phyloP scores from a whole-genome alignment of 108 stramenopile species.

The Cylindrotheca fusiformis region DNA sequence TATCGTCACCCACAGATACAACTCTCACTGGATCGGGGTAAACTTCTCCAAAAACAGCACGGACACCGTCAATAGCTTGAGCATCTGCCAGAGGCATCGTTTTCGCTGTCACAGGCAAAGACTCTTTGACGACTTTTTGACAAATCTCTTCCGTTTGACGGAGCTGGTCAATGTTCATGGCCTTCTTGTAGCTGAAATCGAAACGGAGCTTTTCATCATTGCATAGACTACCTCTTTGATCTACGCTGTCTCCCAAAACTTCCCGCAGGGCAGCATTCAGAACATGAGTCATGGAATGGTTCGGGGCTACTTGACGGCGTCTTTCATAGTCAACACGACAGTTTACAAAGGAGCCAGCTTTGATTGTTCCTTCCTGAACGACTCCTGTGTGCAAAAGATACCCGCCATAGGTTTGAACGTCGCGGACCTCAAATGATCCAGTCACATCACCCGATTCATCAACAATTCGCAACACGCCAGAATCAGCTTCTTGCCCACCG shows the following conservation, averaged over 20 bases:
- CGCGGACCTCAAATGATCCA: conserved; percentile 81
- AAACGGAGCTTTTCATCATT: conserved; percentile 97
- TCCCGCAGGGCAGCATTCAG: conserved; percentile 96
- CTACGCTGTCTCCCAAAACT: conserved; percentile 79
- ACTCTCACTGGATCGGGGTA: conserved; percentile 99
- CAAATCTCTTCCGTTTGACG: conserved; percentile 84
- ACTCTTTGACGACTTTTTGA: conserved; percentile 62
- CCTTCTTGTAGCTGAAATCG: conserved; percentile 92
- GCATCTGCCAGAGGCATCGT: conserved; percentile 82
- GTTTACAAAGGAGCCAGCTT: conserved; percentile 71
- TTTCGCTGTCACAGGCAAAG: conserved; percentile 60
- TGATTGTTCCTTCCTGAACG: conserved; percentile 48
- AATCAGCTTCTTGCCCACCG: conserved; percentile 96
- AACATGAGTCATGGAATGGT: conserved; percentile 99
- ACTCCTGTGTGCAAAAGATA: conserved; percentile 87
- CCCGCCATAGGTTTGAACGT: conserved; percentile 86
- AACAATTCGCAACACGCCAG: conserved; percentile 63
- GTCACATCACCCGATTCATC: conserved; percentile 60
- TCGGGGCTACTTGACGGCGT: conserved; percentile 87
- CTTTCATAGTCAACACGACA: conserved; percentile 94
- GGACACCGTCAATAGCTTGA: conserved; percentile 83
- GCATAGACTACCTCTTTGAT: conserved; percentile 88
- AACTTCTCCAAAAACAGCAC: conserved; percentile 97
- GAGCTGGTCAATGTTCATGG: conserved; percentile 84
- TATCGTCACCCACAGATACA: conserved; percentile 84